A percentile compares a stretch with the other conserved stretches of the same genome.
phyloP scores from a whole-genome alignment of 768 basidiomycete species.

The Steccherinum ochraceum region DNA sequence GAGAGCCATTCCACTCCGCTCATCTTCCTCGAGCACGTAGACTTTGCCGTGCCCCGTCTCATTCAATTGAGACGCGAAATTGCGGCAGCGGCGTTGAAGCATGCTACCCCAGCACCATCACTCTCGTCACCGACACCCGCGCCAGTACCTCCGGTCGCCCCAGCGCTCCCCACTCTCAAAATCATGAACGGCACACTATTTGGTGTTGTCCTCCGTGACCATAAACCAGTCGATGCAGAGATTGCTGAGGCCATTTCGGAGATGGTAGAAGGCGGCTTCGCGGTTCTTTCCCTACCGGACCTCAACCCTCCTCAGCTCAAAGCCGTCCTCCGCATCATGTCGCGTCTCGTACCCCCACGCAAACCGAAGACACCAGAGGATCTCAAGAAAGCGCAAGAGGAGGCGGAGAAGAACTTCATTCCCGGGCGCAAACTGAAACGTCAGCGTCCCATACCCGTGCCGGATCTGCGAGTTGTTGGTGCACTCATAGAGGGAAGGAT shows the following conservation, averaged over 20 bases:
- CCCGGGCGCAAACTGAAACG: constrained; percentile 68
- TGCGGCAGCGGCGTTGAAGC: constrained; percentile 36
- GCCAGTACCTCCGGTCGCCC: constrained; percentile 1
- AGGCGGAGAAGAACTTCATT: constrained; percentile 52
- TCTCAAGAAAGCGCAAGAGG: constrained; percentile 38
- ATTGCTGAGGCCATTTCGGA: constrained; percentile 48
- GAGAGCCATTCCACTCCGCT: constrained; percentile 52
- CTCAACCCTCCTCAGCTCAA: constrained; percentile 70
- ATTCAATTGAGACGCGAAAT: constrained; percentile 67
- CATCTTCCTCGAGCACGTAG: constrained; percentile 73
- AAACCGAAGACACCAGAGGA: constrained; percentile 46
- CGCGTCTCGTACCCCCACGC: constrained; percentile 58
- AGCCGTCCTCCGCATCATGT: constrained; percentile 60
- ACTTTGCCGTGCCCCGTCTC: constrained; percentile 65
- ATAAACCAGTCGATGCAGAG: constrained; percentile 40
- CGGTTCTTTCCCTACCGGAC: constrained; percentile 56
- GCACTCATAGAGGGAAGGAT: constrained; percentile 75
- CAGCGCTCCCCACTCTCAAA: constrained; percentile 45
- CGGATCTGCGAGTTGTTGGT: constrained; percentile 69
- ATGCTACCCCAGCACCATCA: constrained; percentile 28
- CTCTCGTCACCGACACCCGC: constrained; percentile 16
- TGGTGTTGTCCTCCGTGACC: constrained; percentile 67
- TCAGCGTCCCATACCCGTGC: constrained; percentile 45
- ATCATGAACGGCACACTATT: constrained; percentile 75
- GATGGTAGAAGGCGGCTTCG: constrained; percentile 53